Base-by-base conservation (phyloP, 148 eudicot species). In the Chenopodium suecicum region DNA sequence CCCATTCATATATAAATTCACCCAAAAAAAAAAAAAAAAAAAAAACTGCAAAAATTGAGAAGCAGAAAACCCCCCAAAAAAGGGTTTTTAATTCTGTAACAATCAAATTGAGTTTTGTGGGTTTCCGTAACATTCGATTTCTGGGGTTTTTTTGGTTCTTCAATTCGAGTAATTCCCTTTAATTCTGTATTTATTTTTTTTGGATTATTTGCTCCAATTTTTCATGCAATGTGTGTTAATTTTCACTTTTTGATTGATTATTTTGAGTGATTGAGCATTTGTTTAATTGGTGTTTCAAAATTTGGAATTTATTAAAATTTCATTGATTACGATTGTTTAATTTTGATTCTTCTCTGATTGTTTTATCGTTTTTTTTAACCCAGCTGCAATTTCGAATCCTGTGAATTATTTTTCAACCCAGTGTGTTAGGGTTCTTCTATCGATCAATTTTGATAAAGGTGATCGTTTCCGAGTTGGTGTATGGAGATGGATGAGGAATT, bases 401-500 rank as follows among this genome's bases (percentile, higher is more conserved):
- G 67, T 78, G 73, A 62, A 52, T 62, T 5, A 52, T 7, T 78
- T 77, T 47, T 19, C 29, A 23, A n/a, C 47, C 19, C 47, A 31
- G 69, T 68, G 76, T 32, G 19, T 69, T 56, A 54, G 79, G 54
- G 69, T 16, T 68, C 8, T 46, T 44, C 16, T 16, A 0, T 82
- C 37, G 77, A 69, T 60, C 69, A 27, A 22, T 60, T 60, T 70
- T 11, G 22, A 76, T 25, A 46, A 52, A 63, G 48, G 64, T 64
- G 81, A 77, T 71, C 78, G 75, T 52, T 54, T 31, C 20, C 17
- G 32, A 17, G 71, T 75, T 14, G 74, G 44, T 71, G 9, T 56
- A 80, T 80, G 86, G 86, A 80, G 83, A 23, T 52, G 29, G 83
- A 84, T 76, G 63, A 52, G 29, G 80, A 84, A 62, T 56, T 63